These are phyloP conservation scores for Colletotrichum musicola DNA, from an alignment of 2,329 filamentous ascomycete genomes.

Conservation along the genomic window DNA sequence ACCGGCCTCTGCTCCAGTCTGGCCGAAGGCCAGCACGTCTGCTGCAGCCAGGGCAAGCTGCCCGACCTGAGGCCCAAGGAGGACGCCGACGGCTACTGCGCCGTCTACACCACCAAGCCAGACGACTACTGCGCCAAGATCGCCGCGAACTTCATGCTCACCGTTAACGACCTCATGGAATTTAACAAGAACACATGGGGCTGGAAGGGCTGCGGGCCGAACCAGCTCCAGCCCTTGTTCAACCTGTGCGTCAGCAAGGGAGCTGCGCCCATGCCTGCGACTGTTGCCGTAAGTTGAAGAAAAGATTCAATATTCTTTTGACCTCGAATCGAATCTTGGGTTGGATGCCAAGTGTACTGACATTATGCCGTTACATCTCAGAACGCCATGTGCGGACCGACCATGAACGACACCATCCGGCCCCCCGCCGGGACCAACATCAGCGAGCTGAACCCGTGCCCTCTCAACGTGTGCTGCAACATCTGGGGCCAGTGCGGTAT, in stretches of 20 bases:
- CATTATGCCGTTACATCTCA: too few relatives aligned
- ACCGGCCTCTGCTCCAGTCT: conserved; percentile 45
- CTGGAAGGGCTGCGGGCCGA: conserved; percentile 7
- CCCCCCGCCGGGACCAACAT: neutral
- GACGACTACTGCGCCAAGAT: conserved; percentile 52
- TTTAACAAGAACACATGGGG: conserved; percentile 57
- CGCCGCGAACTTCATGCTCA: conserved; percentile 48
- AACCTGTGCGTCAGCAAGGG: conserved; percentile 17
- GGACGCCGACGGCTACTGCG: conserved; percentile 44
- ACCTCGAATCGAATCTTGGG: too few relatives aligned
- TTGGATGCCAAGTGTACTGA: too few relatives aligned
- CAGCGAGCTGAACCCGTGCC: conserved; percentile 26
- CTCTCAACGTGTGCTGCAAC: conserved; percentile 28
- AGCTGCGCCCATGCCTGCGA: conserved; percentile 2
- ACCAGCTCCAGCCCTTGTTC: neutral
- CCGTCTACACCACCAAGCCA: conserved; percentile 46
- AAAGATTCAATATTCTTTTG: neutral
- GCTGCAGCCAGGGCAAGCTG: conserved; percentile 49
- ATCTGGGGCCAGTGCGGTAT: conserved; percentile 26
- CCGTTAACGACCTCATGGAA: conserved; percentile 47
- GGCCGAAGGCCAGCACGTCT: conserved; percentile 48
- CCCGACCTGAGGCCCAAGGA: conserved; percentile 48
- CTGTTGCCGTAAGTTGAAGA: neutral
- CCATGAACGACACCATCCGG: neutral
- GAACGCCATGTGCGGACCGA: too few relatives aligned